A percentile compares a stretch with the other conserved stretches of the same genome.
These are phyloP conservation scores for Whalleya microplaca DNA, from an alignment of 2,329 filamentous ascomycete genomes.

Conservation along the genomic window DNA sequence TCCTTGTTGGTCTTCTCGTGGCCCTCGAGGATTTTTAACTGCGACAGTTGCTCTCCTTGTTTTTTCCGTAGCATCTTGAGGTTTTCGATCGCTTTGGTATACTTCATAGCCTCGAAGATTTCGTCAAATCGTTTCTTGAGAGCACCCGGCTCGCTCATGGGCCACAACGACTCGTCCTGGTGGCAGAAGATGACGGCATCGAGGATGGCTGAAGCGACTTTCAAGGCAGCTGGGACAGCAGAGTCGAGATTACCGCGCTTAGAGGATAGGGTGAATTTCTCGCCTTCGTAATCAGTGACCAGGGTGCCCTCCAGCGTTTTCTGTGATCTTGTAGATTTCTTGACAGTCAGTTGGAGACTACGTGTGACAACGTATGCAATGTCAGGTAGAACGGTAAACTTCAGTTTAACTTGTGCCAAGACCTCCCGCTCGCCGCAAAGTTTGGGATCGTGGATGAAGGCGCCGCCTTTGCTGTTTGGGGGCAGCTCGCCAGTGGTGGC, in stretches of 20 bases:
- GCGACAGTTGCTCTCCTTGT: constrained; percentile 74
- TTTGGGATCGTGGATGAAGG: constrained; percentile 98
- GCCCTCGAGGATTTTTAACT: constrained; percentile 74
- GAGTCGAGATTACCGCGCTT: constrained; percentile 80
- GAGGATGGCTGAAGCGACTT: constrained; percentile 86
- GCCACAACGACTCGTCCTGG: constrained; percentile 97
- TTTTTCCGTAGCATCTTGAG: constrained; percentile 86
- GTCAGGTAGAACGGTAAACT: constrained; percentile 79
- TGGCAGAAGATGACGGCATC: constrained; percentile 98
- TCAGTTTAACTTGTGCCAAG: constrained; percentile 86
- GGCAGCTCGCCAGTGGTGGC: constrained; percentile 92
- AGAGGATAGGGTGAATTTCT: constrained; percentile 77
- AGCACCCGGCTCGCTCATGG: constrained; percentile 82
- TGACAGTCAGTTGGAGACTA: constrained; percentile 83
- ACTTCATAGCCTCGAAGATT: constrained; percentile 96
- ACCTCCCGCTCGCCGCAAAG: constrained; percentile 86
- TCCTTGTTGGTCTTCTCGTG: constrained; percentile 85
- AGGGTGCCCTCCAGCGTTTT: constrained; percentile 87
- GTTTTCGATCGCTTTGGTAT: constrained; percentile 96
- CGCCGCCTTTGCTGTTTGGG: constrained; percentile 86
- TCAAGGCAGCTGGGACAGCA: constrained; percentile 82
- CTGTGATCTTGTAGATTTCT: constrained; percentile 74
- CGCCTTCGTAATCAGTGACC: constrained; percentile 75
- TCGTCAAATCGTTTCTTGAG: constrained; percentile 96
- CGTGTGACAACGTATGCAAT: constrained; percentile 82